Percentiles rank a stretch among this genome's conserved stretches.
These are phyloP conservation scores for Termitomyces sp. DNA, from an alignment of 1,284 basidiomycete species.

Conservation along the genomic window DNA sequence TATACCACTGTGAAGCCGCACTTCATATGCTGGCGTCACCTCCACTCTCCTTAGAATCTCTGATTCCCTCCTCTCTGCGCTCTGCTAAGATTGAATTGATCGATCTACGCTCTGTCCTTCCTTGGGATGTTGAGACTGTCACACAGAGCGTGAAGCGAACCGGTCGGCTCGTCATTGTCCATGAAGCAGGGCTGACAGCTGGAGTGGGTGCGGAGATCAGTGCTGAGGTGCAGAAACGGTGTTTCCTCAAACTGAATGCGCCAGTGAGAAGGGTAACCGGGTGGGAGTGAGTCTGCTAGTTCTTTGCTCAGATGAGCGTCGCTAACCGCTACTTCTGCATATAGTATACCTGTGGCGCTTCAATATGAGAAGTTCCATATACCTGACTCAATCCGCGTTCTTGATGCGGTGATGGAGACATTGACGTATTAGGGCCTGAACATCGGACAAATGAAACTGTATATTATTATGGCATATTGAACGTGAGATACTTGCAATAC, in stretches of 20 bases:
- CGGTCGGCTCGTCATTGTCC: constrained; percentile 83
- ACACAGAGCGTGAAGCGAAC: constrained; percentile 81
- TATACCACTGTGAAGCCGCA: constrained; percentile 87
- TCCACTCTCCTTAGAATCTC: constrained; percentile 56
- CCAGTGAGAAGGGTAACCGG: constrained; percentile 84
- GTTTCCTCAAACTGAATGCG: constrained; percentile 83
- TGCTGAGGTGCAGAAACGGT: constrained; percentile 80
- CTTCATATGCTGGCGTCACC: constrained; percentile 66
- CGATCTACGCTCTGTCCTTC: constrained; percentile 85
- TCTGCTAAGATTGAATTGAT: constrained; percentile 82
- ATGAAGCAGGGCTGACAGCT: constrained; percentile 83
- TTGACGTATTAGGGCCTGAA: constrained; percentile 54
- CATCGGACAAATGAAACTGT: not conserved
- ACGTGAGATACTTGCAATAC: not conserved
- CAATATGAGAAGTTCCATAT: constrained; percentile 90
- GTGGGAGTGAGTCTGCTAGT: constrained; percentile 77
- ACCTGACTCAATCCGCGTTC: constrained; percentile 77
- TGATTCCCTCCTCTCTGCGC: constrained; percentile 69
- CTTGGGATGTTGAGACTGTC: constrained; percentile 82
- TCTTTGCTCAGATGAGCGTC: not conserved
- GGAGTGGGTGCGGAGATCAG: constrained; percentile 87
- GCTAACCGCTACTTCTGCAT: constrained; percentile 13
- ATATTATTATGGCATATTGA: not conserved
- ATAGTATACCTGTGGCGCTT: constrained; percentile 73
- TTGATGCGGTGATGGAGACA: constrained; percentile 84